phyloP scores from a whole-genome alignment of 108 stramenopile genomes.

The Cyclostephanos tholiformis region DNA sequence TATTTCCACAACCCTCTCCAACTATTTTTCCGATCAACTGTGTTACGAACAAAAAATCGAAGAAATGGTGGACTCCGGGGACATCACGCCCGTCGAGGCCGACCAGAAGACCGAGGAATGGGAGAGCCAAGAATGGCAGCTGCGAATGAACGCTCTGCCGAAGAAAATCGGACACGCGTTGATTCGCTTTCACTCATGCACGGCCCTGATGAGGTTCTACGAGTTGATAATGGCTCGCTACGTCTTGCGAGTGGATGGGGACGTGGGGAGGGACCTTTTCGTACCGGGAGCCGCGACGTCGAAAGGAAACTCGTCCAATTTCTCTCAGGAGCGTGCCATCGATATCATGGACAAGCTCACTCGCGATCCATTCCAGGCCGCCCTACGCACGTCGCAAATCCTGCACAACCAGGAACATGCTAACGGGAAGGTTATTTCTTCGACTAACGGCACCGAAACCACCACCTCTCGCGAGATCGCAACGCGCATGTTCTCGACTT shows the following conservation, averaged over 20 bases:
- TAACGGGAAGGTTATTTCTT: constrained; percentile 42
- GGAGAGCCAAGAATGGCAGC: constrained; percentile 47
- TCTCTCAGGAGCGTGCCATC: constrained; percentile 36
- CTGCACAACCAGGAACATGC: constrained; percentile 37
- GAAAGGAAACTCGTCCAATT: background rate
- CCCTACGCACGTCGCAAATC: constrained; percentile 43
- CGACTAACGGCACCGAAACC: constrained; percentile 36
- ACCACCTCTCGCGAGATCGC: constrained; percentile 35
- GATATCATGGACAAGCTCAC: constrained; percentile 52
- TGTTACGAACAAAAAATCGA: constrained; percentile 40
- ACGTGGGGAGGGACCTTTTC: background rate
- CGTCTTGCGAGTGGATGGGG: constrained; percentile 38
- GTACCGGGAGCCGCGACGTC: background rate
- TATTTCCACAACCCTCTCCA: constrained; percentile 39
- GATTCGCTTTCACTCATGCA: constrained; percentile 42
- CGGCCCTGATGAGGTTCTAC: constrained; percentile 51
- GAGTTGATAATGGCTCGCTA: constrained; percentile 37
- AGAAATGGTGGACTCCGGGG: constrained; percentile 39
- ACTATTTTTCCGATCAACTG: constrained; percentile 51
- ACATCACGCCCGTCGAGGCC: constrained; percentile 41
- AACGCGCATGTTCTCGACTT: constrained; percentile 51
- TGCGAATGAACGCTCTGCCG: constrained; percentile 25
- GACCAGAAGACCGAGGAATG: constrained; percentile 51
- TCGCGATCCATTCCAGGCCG: constrained; percentile 46
- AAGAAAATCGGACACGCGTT: constrained; percentile 40